A percentile compares a stretch with the other conserved stretches of the same genome.
phyloP scores from a whole-genome alignment of 1,284 basidiomycete genomes.

The Takashimella tepidaria region DNA sequence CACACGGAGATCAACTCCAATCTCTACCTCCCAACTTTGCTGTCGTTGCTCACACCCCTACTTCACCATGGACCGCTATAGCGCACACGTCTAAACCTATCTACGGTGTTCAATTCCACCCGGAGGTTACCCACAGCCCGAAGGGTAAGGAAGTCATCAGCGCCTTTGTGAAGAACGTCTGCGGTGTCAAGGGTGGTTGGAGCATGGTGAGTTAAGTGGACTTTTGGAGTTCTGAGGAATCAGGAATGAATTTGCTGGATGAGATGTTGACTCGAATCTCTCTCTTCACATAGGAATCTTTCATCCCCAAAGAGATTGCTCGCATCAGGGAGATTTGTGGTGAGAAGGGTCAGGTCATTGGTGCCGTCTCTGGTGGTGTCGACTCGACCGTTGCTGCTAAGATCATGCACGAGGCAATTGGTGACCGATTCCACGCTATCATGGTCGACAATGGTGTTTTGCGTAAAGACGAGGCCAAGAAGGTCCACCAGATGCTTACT shows the following conservation, averaged over 20 bases:
- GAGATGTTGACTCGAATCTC: not conserved
- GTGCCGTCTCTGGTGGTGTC: conserved; percentile 95
- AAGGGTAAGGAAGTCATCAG: conserved; percentile 88
- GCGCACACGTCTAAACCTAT: conserved; percentile 85
- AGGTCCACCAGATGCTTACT: conserved; percentile 94
- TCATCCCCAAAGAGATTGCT: conserved; percentile 94
- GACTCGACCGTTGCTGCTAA: conserved; percentile 98
- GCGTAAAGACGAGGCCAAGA: conserved; percentile 81
- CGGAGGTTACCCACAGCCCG: conserved; percentile 93
- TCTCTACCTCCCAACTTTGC: conserved; percentile 78
- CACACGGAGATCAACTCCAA: conserved; percentile 92
- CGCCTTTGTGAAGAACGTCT: conserved; percentile 80
- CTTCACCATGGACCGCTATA: conserved; percentile 89
- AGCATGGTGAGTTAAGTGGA: conserved; percentile 69
- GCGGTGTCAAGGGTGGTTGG: conserved; percentile 78
- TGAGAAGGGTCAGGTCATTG: conserved; percentile 89
- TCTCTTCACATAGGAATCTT: conserved; percentile 65
- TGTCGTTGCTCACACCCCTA: conserved; percentile 78
- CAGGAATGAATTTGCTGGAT: not conserved
- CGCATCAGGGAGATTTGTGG: conserved; percentile 95
- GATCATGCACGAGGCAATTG: conserved; percentile 99
- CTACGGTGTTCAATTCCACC: conserved; percentile 98
- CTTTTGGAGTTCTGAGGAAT: not conserved
- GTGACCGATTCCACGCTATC: conserved; percentile 97
- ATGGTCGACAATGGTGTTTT: conserved; percentile 99